phyloP scores from a whole-genome alignment of 352 stramenopile genomes.

The Pythium utonaiense region DNA sequence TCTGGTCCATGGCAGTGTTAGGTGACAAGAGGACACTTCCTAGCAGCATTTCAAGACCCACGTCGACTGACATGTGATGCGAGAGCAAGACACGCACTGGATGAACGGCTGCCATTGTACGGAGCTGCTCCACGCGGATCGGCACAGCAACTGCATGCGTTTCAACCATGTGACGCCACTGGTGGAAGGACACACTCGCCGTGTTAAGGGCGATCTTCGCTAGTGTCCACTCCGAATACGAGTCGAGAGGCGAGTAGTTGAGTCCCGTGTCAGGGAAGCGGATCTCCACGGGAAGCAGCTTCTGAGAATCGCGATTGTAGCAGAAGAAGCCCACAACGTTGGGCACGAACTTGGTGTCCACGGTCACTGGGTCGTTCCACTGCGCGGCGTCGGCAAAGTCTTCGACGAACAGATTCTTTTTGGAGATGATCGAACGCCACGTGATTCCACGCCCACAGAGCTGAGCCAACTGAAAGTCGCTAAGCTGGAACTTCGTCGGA shows the following conservation, averaged over 20 bases:
- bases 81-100: conserved; percentile 36
- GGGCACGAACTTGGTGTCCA: conserved; percentile 10
- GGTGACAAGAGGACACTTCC: conserved; percentile 18
- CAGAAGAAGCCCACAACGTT: conserved; percentile 19
- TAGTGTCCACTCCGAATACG: conserved; percentile 15
- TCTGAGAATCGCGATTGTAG: conserved; percentile 9
- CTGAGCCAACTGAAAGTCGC: background rate
- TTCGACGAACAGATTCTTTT: conserved; percentile 7
- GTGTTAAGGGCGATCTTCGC: conserved; percentile 19
- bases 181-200: background rate
- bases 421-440: background rate
- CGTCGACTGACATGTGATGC: conserved; percentile 36
- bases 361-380: conserved; percentile 11
- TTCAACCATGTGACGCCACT: conserved; percentile 13
- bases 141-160: conserved; percentile 24
- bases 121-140: conserved; percentile 40
- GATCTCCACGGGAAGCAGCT: conserved; percentile 18
- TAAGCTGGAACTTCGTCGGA: background rate
- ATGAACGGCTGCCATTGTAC: conserved; percentile 26
- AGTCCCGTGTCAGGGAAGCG: conserved; percentile 13
- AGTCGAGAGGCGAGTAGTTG: conserved; percentile 11
- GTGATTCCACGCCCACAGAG: conserved; percentile 9
- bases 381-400: conserved; percentile 8
- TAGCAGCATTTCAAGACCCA: too few relatives aligned
- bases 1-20: conserved; percentile 4